phyloP scores from a whole-genome alignment of 139 green algal genomes.

The Bryopsis sp. region DNA sequence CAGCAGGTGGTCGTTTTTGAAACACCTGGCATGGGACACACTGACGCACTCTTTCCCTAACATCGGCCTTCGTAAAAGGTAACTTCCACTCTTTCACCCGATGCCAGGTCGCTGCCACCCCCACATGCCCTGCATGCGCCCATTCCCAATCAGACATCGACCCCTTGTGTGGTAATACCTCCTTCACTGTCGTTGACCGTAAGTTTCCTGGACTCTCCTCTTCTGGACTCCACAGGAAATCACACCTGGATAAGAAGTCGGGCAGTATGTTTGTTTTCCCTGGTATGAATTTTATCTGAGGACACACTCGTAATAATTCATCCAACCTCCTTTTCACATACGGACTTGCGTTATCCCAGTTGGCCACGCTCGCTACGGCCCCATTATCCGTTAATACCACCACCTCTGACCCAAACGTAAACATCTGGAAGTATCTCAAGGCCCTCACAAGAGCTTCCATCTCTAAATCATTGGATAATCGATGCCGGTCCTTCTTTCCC shows the following conservation, averaged over 20 bases:
- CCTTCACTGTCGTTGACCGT: not conserved
- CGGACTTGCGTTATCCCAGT: not conserved
- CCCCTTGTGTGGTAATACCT: not conserved
- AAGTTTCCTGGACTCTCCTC: not conserved
- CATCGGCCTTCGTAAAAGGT: not conserved
- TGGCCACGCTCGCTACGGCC: not conserved
- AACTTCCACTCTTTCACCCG: no score
- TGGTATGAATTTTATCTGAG: not conserved
- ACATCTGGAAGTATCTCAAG: not conserved
- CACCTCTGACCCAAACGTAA: constrained; percentile 1
- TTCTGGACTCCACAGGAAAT: not conserved
- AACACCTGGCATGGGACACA: constrained; percentile 10
- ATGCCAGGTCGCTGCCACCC: no score
- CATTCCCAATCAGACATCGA: not conserved
- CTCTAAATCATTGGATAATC: not conserved
- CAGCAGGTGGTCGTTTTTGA: not conserved
- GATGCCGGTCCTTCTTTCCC: not conserved
- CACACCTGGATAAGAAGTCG: not conserved
- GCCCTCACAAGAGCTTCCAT: not conserved
- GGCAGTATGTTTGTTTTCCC: not conserved
- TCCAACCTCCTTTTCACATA: constrained; percentile 5
- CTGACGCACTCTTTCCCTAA: no score
- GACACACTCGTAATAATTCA: not conserved
- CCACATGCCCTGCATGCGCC: not conserved
- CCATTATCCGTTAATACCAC: constrained; percentile 7